phyloP scores from a whole-genome alignment of 139 green algal genomes.

The Diplosphaera chodatii region DNA sequence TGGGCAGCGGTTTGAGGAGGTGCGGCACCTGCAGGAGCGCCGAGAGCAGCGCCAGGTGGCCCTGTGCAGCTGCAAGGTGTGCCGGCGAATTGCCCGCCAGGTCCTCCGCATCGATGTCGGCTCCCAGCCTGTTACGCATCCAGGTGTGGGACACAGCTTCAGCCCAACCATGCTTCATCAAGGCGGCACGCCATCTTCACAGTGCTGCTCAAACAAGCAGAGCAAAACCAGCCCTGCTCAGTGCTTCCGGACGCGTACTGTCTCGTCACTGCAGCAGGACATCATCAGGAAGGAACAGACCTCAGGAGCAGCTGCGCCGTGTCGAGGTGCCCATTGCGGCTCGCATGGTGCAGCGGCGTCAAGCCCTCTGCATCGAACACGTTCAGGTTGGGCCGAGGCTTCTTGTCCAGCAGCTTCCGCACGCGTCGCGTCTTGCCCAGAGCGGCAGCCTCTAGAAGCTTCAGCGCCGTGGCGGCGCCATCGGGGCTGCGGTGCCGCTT shows the following conservation, averaged over 20 bases:
- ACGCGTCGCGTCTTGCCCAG: not conserved
- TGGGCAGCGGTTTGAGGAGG: no score
- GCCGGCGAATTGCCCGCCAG: conserved; percentile 37
- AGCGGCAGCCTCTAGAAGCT: not conserved
- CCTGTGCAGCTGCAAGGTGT: conserved; percentile 36
- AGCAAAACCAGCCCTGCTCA: no score
- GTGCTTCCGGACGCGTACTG: no score
- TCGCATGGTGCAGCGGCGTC: conserved; percentile 9
- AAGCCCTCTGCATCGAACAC: not conserved
- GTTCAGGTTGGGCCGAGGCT: not conserved
- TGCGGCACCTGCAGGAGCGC: conserved; percentile 34
- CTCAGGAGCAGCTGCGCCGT: conserved; percentile 14
- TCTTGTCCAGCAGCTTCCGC: not conserved
- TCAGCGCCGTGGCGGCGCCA: not conserved
- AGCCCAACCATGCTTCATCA: not conserved
- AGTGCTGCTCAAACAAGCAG: no score
- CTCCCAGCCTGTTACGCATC: conserved; percentile 9
- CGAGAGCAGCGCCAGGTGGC: conserved; percentile 30
- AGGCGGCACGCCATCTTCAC: not conserved
- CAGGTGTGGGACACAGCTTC: not conserved
- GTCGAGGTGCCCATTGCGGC: conserved; percentile 18
- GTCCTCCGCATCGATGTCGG: conserved; percentile 24
- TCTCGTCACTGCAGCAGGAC: not conserved
- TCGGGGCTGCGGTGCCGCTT: not conserved
- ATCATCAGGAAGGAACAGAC: not conserved